Base-by-base conservation (phyloP, 805 yeast species). In the Yarrowia alimentaria region DNA sequence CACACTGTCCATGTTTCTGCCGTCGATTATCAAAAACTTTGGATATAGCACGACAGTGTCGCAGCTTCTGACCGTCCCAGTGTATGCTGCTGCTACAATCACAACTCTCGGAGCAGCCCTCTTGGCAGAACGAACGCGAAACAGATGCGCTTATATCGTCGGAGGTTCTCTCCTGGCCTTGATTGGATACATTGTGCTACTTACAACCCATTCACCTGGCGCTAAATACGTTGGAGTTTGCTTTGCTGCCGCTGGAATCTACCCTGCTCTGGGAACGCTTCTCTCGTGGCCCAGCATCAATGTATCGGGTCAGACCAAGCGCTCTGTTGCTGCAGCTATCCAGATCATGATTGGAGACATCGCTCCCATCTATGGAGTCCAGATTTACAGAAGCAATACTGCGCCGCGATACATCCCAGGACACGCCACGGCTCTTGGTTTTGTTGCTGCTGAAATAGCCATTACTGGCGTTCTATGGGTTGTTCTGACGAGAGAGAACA, bases 61-160 rank as follows among this genome's bases (percentile, higher is more conserved):
- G 0, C 77, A 74, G 58, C 64, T 73, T 10, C 54, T 74, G 63
- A 67, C 76, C 0, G 72, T 72, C 16, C 78, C 78, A 7, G 63
- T 71, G 21, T 73, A 73, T 56, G 57, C 68, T 2, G 69, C 80
- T 1, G 77, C 75, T 2, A 40, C 48, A 3, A 40, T 40, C 14
- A 40, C 48, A 0, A 40, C 48, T 13, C 26, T 40, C 10, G 32
- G 12, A 5, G 34, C 34, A 0, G 48, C 48, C 6, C 26, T 40
- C 1, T 2, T 40, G 25, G 48, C 48, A 53, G 42, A 55, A 64
- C 13, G 62, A 55, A 22, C 57, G 58, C 8, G 55, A 63, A 34
- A 54, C n/a, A 50, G 58, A 35, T 57, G 63, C 13, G 9, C 54
- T 1, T 55, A 67, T 14, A 64, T 65, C 62, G 58, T 65, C 5